Conservation (phyloP, 108 stramenopile genomes). For the Stephanodiscus minutulus region DNA sequence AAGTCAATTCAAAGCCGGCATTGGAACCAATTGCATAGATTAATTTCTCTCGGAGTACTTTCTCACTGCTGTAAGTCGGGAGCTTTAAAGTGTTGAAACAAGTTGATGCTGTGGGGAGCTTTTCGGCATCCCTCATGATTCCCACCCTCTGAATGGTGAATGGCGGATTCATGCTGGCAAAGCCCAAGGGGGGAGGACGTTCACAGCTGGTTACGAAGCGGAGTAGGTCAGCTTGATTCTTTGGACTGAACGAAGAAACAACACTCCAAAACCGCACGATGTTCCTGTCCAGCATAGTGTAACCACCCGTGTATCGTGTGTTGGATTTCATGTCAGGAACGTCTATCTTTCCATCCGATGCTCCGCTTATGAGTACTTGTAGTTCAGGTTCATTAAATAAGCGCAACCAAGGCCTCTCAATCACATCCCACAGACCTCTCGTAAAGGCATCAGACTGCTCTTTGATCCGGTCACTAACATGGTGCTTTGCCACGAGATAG, state of each 20-base stretch:
- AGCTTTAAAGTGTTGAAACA: slow-evolving; percentile 99
- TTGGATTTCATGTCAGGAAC: slow-evolving; percentile 90
- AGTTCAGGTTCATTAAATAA: slow-evolving; percentile 97
- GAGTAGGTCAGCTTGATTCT: slow-evolving; percentile 89
- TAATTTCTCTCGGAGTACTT: slow-evolving; percentile 82
- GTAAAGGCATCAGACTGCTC: slow-evolving; percentile 93
- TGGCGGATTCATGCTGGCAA: slow-evolving; percentile 92
- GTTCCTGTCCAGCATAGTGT: slow-evolving; percentile 76
- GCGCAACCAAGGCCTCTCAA: slow-evolving; percentile 87
- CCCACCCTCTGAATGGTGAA: slow-evolving; percentile 95
- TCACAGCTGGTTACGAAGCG: slow-evolving; percentile 97
- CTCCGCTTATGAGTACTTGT: slow-evolving; percentile 91
- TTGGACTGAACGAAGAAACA: slow-evolving; percentile 64
- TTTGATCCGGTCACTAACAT: slow-evolving; percentile 88
- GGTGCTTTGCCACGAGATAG: slow-evolving; percentile 92
- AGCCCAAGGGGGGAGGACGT: slow-evolving; percentile 96
- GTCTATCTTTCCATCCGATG: slow-evolving; percentile 86
- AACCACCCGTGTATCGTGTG: slow-evolving; percentile 92
- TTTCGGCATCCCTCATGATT: slow-evolving; percentile 85
- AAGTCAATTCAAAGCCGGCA: slow-evolving; percentile 92
- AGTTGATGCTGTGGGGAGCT: slow-evolving; percentile 94
- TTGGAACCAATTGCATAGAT: slow-evolving; percentile 84
- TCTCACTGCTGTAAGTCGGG: slow-evolving; percentile 96
- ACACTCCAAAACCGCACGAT: slow-evolving; percentile 93
- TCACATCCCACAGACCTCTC: slow-evolving; percentile 93